Percentiles rank a stretch among this genome's conserved stretches.
Evolutionary conservation across 2,329 filamentous ascomycete species (phyloP).

Genomic region (Reticulascus tulasneorum): DNA sequence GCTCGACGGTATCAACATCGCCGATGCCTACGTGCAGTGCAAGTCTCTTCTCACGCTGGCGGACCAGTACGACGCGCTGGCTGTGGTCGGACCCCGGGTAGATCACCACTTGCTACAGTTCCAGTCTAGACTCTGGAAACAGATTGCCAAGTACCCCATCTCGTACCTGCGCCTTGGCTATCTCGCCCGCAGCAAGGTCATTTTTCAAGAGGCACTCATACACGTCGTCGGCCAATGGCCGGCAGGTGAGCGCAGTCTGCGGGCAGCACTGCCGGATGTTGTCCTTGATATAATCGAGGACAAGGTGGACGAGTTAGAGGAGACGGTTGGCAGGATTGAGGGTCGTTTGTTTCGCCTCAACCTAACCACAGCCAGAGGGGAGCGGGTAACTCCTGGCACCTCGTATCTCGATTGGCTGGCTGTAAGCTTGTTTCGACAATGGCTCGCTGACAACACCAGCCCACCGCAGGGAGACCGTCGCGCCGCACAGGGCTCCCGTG

Average conservation of each 20-base stretch:
- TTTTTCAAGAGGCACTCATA: conserved; percentile 82
- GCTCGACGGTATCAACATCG: conserved; percentile 83
- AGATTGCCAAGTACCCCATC: conserved; percentile 93
- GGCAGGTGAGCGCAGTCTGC: conserved; percentile 70
- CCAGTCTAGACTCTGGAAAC: conserved; percentile 86
- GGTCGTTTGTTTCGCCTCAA: conserved; percentile 77
- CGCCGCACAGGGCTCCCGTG: conserved; percentile 21
- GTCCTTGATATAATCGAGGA: conserved; percentile 91
- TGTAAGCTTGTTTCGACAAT: conserved; percentile 83
- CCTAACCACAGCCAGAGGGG: conserved; percentile 73
- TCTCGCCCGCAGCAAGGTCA: conserved; percentile 75
- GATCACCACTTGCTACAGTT: conserved; percentile 94
- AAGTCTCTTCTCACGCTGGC: conserved; percentile 83
- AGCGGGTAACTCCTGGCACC: conserved; percentile 74
- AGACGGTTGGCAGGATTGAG: conserved; percentile 75
- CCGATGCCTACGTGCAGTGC: conserved; percentile 89
- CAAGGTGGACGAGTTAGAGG: conserved; percentile 88
- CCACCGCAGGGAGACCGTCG: conserved; percentile 48
- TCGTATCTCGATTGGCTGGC: conserved; percentile 88
- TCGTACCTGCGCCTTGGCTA: conserved; percentile 89
- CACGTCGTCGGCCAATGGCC: conserved; percentile 97
- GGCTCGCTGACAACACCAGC: conserved; percentile 86
- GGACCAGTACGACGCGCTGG: conserved; percentile 90
- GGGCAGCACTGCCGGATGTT: conserved; percentile 65
- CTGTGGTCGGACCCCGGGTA: conserved; percentile 82